These are phyloP conservation scores for Berkeleyomyces basicola DNA, from an alignment of 2,329 filamentous ascomycete species.

Conservation along the genomic window DNA sequence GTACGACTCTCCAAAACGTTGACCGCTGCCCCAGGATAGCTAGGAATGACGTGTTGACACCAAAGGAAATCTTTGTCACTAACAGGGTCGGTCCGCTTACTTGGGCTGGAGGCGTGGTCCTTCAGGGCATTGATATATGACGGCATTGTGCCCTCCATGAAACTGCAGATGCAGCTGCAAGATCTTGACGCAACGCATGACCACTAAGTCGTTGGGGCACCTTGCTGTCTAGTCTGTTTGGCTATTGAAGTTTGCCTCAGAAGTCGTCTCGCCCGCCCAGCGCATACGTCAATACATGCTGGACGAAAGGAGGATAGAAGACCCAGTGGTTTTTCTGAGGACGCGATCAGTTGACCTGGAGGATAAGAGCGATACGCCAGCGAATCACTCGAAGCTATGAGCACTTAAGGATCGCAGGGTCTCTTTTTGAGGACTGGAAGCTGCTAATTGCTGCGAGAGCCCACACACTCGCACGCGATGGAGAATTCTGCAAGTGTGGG, in stretches of 20 bases:
- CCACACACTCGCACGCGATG: conserved; percentile 18
- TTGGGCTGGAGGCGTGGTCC: conserved; percentile 44
- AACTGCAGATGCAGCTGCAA: conserved; percentile 44
- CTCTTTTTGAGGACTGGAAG: neutral
- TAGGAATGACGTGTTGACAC: conserved; percentile 55
- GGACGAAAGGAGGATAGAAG: neutral
- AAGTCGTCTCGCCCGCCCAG: neutral
- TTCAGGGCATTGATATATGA: conserved; percentile 55
- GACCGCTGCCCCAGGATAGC: conserved; percentile 37
- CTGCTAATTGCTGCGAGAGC: conserved; percentile 23
- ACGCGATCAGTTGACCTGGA: neutral
- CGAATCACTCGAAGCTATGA: neutral
- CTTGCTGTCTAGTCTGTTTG: conserved; percentile 41
- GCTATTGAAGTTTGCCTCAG: conserved; percentile 5
- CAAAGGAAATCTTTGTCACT: conserved; percentile 40
- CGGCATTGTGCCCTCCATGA: conserved; percentile 44
- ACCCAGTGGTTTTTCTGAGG: neutral
- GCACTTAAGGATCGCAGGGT: neutral
- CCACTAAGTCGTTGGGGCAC: conserved; percentile 51
- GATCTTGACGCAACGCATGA: conserved; percentile 67
- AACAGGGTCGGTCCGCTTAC: conserved; percentile 42
- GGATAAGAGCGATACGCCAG: neutral
- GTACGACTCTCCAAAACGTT: conserved; percentile 55
- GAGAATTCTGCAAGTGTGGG: conserved; percentile 19
- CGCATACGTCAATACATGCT: conserved; percentile 2